Evolutionary conservation across 2,329 filamentous ascomycete species (phyloP), one percentile per base, ranked within the genome.

Genomic region (Arthroderma uncinatum): DNA sequence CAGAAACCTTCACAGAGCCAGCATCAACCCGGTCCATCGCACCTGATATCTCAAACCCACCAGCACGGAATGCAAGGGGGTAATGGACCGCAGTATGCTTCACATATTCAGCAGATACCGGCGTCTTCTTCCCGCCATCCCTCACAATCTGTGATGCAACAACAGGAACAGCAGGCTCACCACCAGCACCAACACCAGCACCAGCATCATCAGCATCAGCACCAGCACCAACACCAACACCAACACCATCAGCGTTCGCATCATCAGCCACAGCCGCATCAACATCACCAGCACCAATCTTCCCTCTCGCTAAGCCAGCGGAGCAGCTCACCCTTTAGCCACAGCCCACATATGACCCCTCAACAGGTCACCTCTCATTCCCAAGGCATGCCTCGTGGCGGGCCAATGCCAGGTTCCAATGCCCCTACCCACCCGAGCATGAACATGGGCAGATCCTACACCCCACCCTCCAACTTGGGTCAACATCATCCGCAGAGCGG

Each of bases 361-460:
- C 50, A 34, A 19, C 28, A 34, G 23, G 50, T 34, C 19, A 21
- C 42, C 30, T 30, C 53, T 19, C 53, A 55, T 55, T 19, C 21
- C 8, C 53, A 55, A 42, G n/a, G 64, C 47, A 61, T 62, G 4
- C 57, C 58, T 44, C 58, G 67, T 33, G 66, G 30, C 3, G 65
- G 30, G 59, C 67, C 28, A 14, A 23, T 33, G 4, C 12, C 14
- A 28, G 23, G 14, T 19, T 28, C 53, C 37, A 55, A 42, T 12
- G 10, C 36, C 1, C 36, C 53, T 42, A 28, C 9, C 12, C 53
- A 55, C 37, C 52, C 52, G 16, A 53, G 36, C 30, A 30, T 59
- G 23, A 40, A 60, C 12, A 63, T 72, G 23, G 68, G 65, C 12
- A 67, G 72, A 37, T 69, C 72, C 7, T 74, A 70, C 56, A 73